Base-by-base conservation (phyloP, 140 eudicot species). In the Senecio squalidus region DNA sequence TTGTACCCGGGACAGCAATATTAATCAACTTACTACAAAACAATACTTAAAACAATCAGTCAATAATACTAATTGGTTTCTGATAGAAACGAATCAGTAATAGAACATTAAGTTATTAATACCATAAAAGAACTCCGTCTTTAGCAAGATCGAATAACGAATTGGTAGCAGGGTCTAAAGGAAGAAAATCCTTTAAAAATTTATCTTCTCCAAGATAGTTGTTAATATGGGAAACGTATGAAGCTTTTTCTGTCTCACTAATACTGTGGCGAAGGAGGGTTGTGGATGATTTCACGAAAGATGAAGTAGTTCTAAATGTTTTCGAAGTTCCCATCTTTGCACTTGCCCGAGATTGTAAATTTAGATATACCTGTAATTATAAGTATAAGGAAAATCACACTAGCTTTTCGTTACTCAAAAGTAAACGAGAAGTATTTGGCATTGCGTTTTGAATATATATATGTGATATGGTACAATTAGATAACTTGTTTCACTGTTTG, bases 91-190 rank as follows among this genome's bases (percentile, higher is more conserved):
- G 29, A 31, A 25, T 6, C 14, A 38, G 13, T 14, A 25, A 31
- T 52, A 46, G 46, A 53, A 46, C 46, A 25, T 47, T 16, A 28
- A 62, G 41, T 49, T 33, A 48, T 28, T 41, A 26, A 55, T 84
- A 89, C 97, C 95, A 89, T 65, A 89, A 66, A 49, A 89, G 95
- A 60, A 89, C 95, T 36, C 97, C 97, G 65, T 75, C 85, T 65
- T 82, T 89, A 5, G 74, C 88, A 44, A 89, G 79, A 56, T 89
- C 97, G 33, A 84, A 89, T 50, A 89, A 68, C 23, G 79, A 77
- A 64, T 82, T 75, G 46, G 69, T 59, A 4, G 81, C 9, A 40
- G 97, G 86, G 74, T 89, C 92, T 30, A 89, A 17, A 22, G 97
- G 97, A 60, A 89, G 97, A 82, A 59, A 79, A 6, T 84, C 46